These are phyloP conservation scores for Pogostemon cablin DNA, from an alignment of 257 asterid genomes.

Conservation along the genomic window DNA sequence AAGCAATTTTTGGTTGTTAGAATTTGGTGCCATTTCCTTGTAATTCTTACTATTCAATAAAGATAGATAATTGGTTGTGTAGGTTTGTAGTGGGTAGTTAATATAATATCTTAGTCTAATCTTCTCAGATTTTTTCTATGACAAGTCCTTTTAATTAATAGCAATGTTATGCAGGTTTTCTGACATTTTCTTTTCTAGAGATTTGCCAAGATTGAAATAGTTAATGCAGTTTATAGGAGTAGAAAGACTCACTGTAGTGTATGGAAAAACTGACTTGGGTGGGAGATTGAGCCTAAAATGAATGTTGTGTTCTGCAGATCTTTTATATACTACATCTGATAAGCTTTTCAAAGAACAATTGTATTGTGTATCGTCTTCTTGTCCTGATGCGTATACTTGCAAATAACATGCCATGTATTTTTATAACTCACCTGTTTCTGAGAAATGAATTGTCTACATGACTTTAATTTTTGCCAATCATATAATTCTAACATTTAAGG, in stretches of 20 bases:
- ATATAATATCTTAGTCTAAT: too few relatives aligned
- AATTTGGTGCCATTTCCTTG: not conserved
- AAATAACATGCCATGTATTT: slow-evolving; percentile 11
- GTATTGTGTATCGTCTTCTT: not conserved
- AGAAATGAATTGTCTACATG: not conserved
- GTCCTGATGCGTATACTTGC: not conserved
- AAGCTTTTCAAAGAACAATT: not conserved
- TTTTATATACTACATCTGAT: not conserved
- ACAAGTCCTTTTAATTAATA: not conserved
- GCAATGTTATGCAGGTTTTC: slow-evolving; percentile 22
- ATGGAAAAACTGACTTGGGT: slow-evolving; percentile 22
- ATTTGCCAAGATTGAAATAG: not conserved
- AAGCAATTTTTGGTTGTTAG: not conserved
- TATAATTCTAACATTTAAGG: slow-evolving; percentile 13
- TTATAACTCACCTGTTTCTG: slow-evolving; percentile 6
- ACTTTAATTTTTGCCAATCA: not conserved
- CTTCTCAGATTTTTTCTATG: not conserved
- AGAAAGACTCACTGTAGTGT: not conserved
- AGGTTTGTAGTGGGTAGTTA: slow-evolving; percentile 13
- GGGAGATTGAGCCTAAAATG: not conserved
- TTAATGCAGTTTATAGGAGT: slow-evolving; percentile 11
- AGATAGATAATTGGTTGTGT: not conserved
- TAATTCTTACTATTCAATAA: not conserved
- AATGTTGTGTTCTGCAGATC: not conserved
- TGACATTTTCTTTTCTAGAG: slow-evolving; percentile 20